A percentile compares a stretch with the other conserved stretches of the same genome.
Evolutionary conservation across 2,329 filamentous ascomycete species (phyloP).

Genomic region (Xylariales sp.): DNA sequence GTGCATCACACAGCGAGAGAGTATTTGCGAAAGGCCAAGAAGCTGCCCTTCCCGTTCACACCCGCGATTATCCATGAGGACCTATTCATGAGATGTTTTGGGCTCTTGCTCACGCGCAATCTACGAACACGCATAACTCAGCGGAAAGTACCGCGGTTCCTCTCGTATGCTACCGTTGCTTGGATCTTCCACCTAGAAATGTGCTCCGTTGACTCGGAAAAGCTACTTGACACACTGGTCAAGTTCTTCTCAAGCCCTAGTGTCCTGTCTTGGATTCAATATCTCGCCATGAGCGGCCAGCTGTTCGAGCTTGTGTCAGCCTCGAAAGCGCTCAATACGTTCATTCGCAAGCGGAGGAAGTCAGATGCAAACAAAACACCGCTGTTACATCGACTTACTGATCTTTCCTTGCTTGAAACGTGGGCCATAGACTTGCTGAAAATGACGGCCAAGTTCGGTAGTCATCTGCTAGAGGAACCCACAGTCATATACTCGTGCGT

Average conservation of each 20-base stretch:
- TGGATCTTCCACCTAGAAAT: constrained; percentile 18
- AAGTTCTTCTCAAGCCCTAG: constrained; percentile 15
- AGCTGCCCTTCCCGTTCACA: too few species aligned
- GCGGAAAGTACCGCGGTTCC: constrained; percentile 9
- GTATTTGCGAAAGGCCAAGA: too few species aligned
- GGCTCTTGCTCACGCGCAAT: constrained; percentile 12
- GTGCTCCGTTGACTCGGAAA: constrained; percentile 12
- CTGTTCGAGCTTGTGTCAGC: constrained; percentile 12
- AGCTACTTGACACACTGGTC: constrained; percentile 13
- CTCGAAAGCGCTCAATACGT: constrained; percentile 10
- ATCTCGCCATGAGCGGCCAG: constrained; percentile 14
- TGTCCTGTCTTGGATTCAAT: constrained; percentile 22
- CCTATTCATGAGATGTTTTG: constrained; percentile 14
- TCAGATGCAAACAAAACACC: constrained; percentile 10
- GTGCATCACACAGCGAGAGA: constrained; percentile 15
- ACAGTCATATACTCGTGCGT: constrained; percentile 2
- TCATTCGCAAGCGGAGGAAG: constrained; percentile 10
- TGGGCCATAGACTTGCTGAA: constrained; percentile 13
- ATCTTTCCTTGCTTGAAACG: constrained; percentile 14
- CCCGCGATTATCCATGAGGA: constrained; percentile 11
- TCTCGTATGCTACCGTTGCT: constrained; percentile 16
- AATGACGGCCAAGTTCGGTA: not conserved
- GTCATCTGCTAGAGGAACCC: constrained; percentile 2
- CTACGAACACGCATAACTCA: constrained; percentile 13
- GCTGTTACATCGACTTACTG: constrained; percentile 11